A percentile compares a stretch with the other conserved stretches of the same genome.
These are phyloP conservation scores for Colletotrichum tofieldiae DNA, from an alignment of 2,329 filamentous ascomycete genomes.

Conservation along the genomic window DNA sequence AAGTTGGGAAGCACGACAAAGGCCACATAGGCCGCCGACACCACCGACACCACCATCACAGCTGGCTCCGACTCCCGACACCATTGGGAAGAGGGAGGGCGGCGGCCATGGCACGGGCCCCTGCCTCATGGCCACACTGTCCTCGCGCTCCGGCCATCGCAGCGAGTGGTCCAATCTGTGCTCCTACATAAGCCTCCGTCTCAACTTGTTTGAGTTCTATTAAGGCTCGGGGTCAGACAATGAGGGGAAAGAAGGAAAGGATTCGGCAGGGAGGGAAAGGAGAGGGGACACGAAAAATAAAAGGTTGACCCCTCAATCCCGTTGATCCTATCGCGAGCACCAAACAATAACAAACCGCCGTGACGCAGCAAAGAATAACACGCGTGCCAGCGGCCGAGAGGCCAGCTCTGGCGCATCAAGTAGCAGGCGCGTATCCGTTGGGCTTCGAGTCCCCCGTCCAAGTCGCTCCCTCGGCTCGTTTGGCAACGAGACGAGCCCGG, in stretches of 20 bases:
- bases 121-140: conserved; percentile 34
- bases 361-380: neutral
- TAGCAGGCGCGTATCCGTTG: neutral
- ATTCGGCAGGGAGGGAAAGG: neutral
- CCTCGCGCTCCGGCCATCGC: conserved; percentile 4
- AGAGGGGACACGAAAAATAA: neutral
- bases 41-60: neutral
- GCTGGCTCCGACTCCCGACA: neutral
- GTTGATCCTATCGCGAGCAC: neutral
- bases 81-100: neutral
- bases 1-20: conserved; percentile 10
- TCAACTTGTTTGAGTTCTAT: conserved; percentile 43
- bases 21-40: conserved; percentile 1
- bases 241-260: conserved; percentile 17
- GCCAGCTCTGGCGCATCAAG: neutral
- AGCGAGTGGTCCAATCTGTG: conserved; percentile 31
- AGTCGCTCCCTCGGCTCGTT: conserved; percentile 16
- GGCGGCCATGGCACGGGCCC: conserved; percentile 29
- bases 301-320: neutral
- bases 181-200: conserved; percentile 40
- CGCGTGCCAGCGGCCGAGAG: conserved; percentile 3
- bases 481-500: conserved; percentile 17
- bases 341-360: conserved; percentile 6
- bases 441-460: neutral
- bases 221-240: conserved; percentile 36